Evolutionary conservation across 2,329 filamentous ascomycete species (phyloP).

Genomic region (Colletotrichum navitas): DNA sequence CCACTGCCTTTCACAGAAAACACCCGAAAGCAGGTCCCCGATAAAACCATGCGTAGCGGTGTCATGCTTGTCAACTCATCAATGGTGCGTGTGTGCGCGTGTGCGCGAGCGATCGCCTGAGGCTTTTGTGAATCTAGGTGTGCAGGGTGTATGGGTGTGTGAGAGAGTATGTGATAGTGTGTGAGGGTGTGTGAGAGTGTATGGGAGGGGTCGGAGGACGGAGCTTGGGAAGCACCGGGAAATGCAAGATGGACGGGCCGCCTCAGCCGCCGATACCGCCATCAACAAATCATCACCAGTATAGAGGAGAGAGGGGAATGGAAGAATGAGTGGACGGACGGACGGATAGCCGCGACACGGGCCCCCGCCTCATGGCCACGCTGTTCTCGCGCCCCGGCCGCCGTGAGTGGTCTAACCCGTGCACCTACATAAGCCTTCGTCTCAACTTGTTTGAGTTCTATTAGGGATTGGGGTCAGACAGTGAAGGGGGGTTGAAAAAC

Average conservation of each 20-base stretch:
- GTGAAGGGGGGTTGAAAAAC: background rate
- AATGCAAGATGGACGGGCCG: constrained; percentile 3
- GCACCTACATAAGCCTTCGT: constrained; percentile 39
- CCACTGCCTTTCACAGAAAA: background rate
- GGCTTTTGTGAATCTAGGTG: background rate
- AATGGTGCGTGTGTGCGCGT: background rate
- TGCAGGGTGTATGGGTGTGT: background rate
- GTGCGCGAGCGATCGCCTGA: background rate
- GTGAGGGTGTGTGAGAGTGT: background rate
- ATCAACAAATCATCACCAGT: background rate
- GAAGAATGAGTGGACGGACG: no score
- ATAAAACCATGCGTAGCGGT: constrained; percentile 17
- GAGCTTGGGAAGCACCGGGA: constrained; percentile 16
- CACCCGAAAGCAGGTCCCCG: background rate
- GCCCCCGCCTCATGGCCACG: constrained; percentile 36
- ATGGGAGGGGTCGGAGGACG: background rate
- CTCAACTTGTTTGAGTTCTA: constrained; percentile 42
- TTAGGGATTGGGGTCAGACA: constrained; percentile 37
- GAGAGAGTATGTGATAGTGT: background rate
- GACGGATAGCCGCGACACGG: constrained; percentile 14
- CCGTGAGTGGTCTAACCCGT: constrained; percentile 26
- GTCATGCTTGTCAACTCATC: constrained; percentile 32
- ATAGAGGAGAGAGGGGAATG: background rate
- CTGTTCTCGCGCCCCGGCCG: constrained; percentile 8
- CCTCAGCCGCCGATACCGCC: background rate